Percentiles rank a stretch among this genome's conserved stretches.
These are phyloP conservation scores for Cenchrus americanus DNA, from an alignment of 176 grass and related monocot species.

Conservation along the genomic window DNA sequence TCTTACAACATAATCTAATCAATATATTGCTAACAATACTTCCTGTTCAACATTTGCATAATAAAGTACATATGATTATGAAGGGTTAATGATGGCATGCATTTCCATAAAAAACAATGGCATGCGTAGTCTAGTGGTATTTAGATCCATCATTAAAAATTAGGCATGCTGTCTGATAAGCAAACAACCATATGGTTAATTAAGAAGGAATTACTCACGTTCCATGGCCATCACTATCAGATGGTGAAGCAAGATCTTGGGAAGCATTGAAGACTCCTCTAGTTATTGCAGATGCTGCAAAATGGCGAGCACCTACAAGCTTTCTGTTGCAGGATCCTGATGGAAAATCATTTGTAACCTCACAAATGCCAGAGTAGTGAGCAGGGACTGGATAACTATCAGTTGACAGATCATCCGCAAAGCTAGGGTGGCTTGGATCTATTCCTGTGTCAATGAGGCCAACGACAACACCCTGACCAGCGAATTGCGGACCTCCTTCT, in stretches of 20 bases:
- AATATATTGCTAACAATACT: neutral
- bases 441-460: slow-evolving; percentile 96
- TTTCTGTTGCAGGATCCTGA: slow-evolving; percentile 98
- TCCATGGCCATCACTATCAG: slow-evolving; percentile 95
- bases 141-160: neutral
- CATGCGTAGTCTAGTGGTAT: neutral
- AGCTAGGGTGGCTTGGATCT: slow-evolving; percentile 88
- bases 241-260: slow-evolving; percentile 91
- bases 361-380: slow-evolving; percentile 87
- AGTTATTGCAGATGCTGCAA: slow-evolving; percentile 97
- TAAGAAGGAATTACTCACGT: slow-evolving; percentile 63
- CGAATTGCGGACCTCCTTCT: slow-evolving; percentile 83
- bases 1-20: neutral
- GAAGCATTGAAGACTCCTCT: slow-evolving; percentile 89
- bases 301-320: slow-evolving; percentile 95
- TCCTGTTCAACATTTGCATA: neutral
- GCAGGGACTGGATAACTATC: slow-evolving; percentile 77
- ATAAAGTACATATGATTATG: neutral
- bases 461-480: slow-evolving; percentile 86
- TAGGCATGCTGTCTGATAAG: neutral
- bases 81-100: neutral
- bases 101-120: neutral
- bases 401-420: slow-evolving; percentile 67
- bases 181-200: slow-evolving; percentile 20
- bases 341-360: slow-evolving; percentile 95